Base-by-base conservation (phyloP, 768 basidiomycete species). In the Tylopilus subfusipes region DNA sequence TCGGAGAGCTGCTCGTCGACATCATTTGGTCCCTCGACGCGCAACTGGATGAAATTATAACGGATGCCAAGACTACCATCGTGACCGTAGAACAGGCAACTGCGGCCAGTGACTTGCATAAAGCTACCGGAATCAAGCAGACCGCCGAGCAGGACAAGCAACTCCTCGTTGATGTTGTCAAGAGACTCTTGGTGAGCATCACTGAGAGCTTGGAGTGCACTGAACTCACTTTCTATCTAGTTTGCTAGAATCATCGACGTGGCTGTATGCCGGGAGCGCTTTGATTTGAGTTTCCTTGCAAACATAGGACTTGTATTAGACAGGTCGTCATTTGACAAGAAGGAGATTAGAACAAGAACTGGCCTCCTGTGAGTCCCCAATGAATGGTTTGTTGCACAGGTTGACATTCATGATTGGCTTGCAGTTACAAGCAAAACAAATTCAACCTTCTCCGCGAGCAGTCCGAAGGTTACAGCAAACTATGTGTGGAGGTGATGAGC, bases 381-480 rank as follows among this genome's bases (percentile, higher is more conserved):
- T 19, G 18, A 36, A 5, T 0, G 24, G 13, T 38, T 11, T 43
- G 9, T 24, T 55, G 14, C 30, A 22, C 50, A 13, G 5, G 19
- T 43, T 58, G 34, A 59, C 33, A 2, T 51, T 52, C 33, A 21
- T 39, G n/a, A 8, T 53, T 38, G 42, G 27, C 48, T 42, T 50
- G n/a, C 66, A 95, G 92, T 68, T 96, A 94, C 76, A 94, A 93
- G 71, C 96, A 99, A 71, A 93, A 93, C 75, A 99, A 98, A 72
- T 96, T 95, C 78, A 99, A 98, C 67, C 82, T 99, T 36, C 82
- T 98, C 16, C 88, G 97, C 34, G 97, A 99, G 74, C 92, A 97
- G 63, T 94, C 94, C 1, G 96, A 98, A 75, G 97, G 97, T 9
- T 99, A 93, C 74, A 92, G 92, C 68, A 94, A 95, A 70, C 82